Evolutionary conservation across 2,329 filamentous ascomycete genomes (phyloP).

Genomic region (Ascochyta lentis): DNA sequence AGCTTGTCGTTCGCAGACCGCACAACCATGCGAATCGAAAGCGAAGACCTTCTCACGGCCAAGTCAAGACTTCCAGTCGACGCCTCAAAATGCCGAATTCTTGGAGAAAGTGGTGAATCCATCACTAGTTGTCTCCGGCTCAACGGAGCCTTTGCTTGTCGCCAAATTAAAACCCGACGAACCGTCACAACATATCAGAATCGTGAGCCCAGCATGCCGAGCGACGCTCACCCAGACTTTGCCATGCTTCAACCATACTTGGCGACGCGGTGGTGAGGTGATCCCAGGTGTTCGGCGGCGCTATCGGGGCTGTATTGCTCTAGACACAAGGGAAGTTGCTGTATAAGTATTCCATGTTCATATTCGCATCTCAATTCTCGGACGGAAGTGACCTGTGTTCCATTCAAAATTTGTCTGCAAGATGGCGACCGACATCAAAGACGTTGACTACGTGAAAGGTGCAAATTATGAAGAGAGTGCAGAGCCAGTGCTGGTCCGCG

Average conservation of each 20-base stretch:
- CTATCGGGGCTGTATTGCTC: constrained; percentile 8
- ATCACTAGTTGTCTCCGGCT: constrained; percentile 2
- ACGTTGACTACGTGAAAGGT: constrained; percentile 11
- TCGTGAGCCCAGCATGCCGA: constrained; percentile 17
- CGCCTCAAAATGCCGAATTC: constrained; percentile 13
- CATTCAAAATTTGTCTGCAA: neutral
- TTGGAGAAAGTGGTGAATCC: constrained; percentile 20
- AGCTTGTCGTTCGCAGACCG: constrained; percentile 13
- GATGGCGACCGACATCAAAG: constrained; percentile 15
- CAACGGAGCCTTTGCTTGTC: neutral
- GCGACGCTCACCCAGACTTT: constrained; percentile 17
- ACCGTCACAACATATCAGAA: constrained; percentile 1
- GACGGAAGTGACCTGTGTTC: neutral
- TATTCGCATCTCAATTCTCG: neutral
- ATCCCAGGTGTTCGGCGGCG: neutral
- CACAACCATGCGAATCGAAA: neutral
- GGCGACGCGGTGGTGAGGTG: constrained; percentile 5
- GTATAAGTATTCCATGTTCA: constrained; percentile 9
- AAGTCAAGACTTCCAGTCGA: constrained; percentile 8
- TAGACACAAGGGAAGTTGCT: neutral
- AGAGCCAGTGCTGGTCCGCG: constrained; percentile 10
- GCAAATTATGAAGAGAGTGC: neutral
- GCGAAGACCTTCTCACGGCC: neutral
- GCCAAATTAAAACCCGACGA: constrained; percentile 10
- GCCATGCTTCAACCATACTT: constrained; percentile 22